phyloP scores from a whole-genome alignment of 306 rosid genomes.

The Rosa chinensis region DNA sequence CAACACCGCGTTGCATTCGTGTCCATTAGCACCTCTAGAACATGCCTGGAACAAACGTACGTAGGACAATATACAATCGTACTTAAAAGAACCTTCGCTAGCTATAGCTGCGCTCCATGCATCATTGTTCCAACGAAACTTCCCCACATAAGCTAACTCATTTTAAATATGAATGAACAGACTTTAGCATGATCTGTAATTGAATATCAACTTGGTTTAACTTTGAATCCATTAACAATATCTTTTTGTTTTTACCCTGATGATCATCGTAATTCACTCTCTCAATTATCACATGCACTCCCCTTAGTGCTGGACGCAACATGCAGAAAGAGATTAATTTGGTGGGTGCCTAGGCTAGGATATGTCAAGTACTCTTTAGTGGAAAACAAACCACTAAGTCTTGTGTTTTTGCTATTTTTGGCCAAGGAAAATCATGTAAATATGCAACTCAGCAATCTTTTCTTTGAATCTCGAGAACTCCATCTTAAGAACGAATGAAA shows the following conservation, averaged over 20 bases:
- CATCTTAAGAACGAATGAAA: neutral
- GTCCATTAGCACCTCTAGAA: constrained; percentile 13
- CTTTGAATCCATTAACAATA: neutral
- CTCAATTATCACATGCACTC: constrained; percentile 1
- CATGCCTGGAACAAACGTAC: neutral
- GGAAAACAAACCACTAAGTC: neutral
- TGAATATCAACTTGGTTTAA: neutral
- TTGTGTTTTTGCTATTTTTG: constrained; percentile 1
- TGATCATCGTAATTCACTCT: neutral
- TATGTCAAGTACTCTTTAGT: neutral
- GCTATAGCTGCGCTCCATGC: neutral
- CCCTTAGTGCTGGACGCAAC: constrained; percentile 4
- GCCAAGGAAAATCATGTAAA: neutral
- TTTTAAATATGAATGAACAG: neutral
- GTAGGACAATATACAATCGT: constrained; percentile 3
- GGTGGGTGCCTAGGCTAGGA: neutral
- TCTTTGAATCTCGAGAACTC: neutral
- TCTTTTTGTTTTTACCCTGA: neutral
- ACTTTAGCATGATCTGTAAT: neutral
- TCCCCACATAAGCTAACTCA: neutral
- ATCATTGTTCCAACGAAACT: constrained; percentile 4
- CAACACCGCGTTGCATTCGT: constrained; percentile 12
- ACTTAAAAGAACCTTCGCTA: neutral
- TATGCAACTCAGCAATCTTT: neutral
- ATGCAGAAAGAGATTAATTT: neutral